A percentile compares a stretch with the other conserved stretches of the same genome.
Evolutionary conservation across 345 rosid genomes (phyloP).

Genomic region (Dovyalis caffra): DNA sequence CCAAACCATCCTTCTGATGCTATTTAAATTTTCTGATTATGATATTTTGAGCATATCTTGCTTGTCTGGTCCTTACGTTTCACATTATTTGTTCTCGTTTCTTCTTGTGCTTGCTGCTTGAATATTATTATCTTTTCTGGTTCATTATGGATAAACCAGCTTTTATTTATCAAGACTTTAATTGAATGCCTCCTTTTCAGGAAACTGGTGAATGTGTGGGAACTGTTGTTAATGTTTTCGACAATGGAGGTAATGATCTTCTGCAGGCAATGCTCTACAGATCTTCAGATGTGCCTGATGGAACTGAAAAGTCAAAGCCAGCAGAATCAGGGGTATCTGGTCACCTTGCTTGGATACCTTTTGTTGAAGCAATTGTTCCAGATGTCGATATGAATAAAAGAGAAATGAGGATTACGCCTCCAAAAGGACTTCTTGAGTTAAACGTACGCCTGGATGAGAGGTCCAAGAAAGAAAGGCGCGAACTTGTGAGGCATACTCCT

Average conservation of each 20-base stretch:
- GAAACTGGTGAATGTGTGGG: constrained; percentile 78
- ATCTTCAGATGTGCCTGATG: constrained; percentile 32
- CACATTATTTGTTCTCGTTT: neutral
- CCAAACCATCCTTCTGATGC: neutral
- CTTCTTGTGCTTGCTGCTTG: neutral
- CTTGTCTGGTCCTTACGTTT: neutral
- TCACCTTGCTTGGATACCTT: constrained; percentile 80
- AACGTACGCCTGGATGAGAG: constrained; percentile 60
- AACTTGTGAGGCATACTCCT: constrained; percentile 83
- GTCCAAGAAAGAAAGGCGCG: constrained; percentile 94
- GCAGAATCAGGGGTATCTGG: constrained; percentile 32
- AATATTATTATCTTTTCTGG: neutral
- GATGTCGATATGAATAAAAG: constrained; percentile 60
- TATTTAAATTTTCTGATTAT: neutral
- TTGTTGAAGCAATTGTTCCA: constrained; percentile 86
- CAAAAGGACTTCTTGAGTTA: constrained; percentile 84
- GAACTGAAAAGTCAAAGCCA: constrained; percentile 36
- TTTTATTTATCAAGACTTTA: neutral
- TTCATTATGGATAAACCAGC: neutral
- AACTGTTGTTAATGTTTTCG: constrained; percentile 66
- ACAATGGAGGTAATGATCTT: constrained; percentile 83
- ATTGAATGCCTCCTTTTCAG: constrained; percentile 30
- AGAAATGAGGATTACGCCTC: constrained; percentile 82
- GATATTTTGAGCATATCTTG: neutral
- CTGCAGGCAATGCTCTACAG: constrained; percentile 65